phyloP scores from a whole-genome alignment of 2,329 filamentous ascomycete genomes.

The Zymoseptoria pseudotritici region DNA sequence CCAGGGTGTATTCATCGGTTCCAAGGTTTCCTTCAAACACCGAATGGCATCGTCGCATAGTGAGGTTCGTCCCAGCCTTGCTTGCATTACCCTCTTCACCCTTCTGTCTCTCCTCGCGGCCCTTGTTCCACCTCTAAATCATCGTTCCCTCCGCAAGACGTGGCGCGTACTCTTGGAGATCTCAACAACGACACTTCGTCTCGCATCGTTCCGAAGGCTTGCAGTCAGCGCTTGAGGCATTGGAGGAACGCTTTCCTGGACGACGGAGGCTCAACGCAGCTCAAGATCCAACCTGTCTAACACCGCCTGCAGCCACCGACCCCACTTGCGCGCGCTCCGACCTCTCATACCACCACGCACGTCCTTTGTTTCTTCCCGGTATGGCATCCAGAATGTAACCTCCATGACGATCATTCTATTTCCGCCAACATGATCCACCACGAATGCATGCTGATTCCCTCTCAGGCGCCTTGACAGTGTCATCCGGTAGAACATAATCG shows the following conservation, averaged over 20 bases:
- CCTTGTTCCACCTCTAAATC: constrained; percentile 16
- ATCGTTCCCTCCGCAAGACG: constrained; percentile 15
- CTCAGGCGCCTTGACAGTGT: constrained; percentile 16
- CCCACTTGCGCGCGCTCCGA: constrained; percentile 11
- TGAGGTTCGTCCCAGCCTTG: constrained; percentile 20
- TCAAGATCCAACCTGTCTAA: constrained; percentile 17
- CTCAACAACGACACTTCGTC: constrained; percentile 2
- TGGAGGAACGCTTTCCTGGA: constrained; percentile 7
- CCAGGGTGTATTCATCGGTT: constrained; percentile 11
- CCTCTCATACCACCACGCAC: constrained; percentile 3
- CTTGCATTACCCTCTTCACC: constrained; percentile 17
- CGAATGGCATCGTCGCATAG: constrained; percentile 17
- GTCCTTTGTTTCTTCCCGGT: constrained; percentile 20
- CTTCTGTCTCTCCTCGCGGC: constrained; percentile 14
- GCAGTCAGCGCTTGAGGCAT: constrained; percentile 10
- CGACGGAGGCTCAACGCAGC: not conserved
- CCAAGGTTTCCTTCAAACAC: constrained; percentile 15
- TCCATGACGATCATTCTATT: constrained; percentile 9
- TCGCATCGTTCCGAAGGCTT: constrained; percentile 10
- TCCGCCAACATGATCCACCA: constrained; percentile 9
- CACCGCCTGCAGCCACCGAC: constrained; percentile 16
- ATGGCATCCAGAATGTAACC: constrained; percentile 15
- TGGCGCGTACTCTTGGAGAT: constrained; percentile 15
- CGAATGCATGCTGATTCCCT: constrained; percentile 13
- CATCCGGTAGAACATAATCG: constrained; percentile 18